A percentile compares a stretch with the other conserved stretches of the same genome.
Conservation (phyloP, 352 stramenopile species). For the Phytopythium oedochilum region DNA sequence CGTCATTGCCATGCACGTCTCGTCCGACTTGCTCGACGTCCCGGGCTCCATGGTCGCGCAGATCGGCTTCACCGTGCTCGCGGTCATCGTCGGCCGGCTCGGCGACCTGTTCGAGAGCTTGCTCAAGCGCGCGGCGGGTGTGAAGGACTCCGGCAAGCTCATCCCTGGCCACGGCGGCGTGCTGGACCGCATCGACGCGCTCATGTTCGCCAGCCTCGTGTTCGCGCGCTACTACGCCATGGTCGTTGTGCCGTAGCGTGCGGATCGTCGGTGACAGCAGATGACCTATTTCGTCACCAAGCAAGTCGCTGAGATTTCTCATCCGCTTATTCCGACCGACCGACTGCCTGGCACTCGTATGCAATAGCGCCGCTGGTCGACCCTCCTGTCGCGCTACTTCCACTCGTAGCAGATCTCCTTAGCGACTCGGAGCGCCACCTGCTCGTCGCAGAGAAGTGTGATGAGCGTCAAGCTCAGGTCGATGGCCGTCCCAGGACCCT, state of each 20-base stretch:
- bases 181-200: conserved; percentile 94
- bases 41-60: conserved; percentile 76
- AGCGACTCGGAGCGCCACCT: conserved; percentile 32
- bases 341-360: neutral
- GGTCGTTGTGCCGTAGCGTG: conserved; percentile 22
- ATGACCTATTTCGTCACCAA: neutral
- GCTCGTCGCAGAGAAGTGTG: conserved; percentile 40
- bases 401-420: conserved; percentile 30
- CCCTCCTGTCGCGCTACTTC: conserved; percentile 6
- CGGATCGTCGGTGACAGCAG: neutral
- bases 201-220: conserved; percentile 87
- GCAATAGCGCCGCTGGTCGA: neutral
- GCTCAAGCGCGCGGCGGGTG: conserved; percentile 92
- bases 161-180: conserved; percentile 96
- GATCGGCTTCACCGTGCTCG: conserved; percentile 84
- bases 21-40: conserved; percentile 58
- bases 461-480: conserved; percentile 52
- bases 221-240: conserved; percentile 61
- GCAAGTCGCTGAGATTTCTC: neutral
- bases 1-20: conserved; percentile 85
- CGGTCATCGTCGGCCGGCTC: conserved; percentile 90
- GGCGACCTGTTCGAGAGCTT: conserved; percentile 95
- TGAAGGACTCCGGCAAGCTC: conserved; percentile 95
- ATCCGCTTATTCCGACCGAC: neutral
- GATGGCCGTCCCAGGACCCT: conserved; percentile 43